These are phyloP conservation scores for Dioscorea cayenensis DNA, from an alignment of 116 monocot species.

Conservation along the genomic window DNA sequence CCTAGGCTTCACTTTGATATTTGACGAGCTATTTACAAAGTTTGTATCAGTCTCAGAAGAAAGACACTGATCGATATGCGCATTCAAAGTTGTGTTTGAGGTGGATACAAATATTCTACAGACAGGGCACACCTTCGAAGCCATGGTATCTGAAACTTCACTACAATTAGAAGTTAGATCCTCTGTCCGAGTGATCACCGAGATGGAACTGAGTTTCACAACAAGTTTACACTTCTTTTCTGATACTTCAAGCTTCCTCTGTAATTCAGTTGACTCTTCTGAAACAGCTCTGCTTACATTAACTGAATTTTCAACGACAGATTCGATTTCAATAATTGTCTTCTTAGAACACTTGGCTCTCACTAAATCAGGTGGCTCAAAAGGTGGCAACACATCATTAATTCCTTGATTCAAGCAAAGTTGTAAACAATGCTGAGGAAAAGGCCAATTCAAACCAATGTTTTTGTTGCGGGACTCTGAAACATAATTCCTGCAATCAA, in stretches of 20 bases:
- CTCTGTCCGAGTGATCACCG: constrained; percentile 17
- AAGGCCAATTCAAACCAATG: constrained; percentile 64
- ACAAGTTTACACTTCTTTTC: constrained; percentile 46
- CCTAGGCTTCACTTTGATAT: constrained; percentile 46
- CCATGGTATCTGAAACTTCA: constrained; percentile 57
- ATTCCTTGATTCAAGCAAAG: constrained; percentile 66
- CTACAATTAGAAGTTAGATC: constrained; percentile 35
- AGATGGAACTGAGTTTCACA: constrained; percentile 27
- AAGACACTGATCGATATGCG: constrained; percentile 91
- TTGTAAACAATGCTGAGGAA: constrained; percentile 39
- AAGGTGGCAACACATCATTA: constrained; percentile 67
- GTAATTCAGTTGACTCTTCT: constrained; percentile 11
- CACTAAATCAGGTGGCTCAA: constrained; percentile 57
- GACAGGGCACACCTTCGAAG: constrained; percentile 87
- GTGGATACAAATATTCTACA: constrained; percentile 78
- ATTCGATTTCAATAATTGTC: neutral
- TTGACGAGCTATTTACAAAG: constrained; percentile 7
- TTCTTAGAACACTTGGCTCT: constrained; percentile 15
- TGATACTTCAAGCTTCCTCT: constrained; percentile 4
- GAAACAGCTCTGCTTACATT: constrained; percentile 6
- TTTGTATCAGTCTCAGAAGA: constrained; percentile 26
- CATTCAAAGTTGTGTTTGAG: constrained; percentile 90
- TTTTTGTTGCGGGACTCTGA: constrained; percentile 53
- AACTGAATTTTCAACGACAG: constrained; percentile 1
- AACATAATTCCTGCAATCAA: constrained; percentile 64